A percentile compares a stretch with the other conserved stretches of the same genome.
These are phyloP conservation scores for Ogataea nonfermentans DNA, from an alignment of 805 yeast genomes.

Conservation along the genomic window DNA sequence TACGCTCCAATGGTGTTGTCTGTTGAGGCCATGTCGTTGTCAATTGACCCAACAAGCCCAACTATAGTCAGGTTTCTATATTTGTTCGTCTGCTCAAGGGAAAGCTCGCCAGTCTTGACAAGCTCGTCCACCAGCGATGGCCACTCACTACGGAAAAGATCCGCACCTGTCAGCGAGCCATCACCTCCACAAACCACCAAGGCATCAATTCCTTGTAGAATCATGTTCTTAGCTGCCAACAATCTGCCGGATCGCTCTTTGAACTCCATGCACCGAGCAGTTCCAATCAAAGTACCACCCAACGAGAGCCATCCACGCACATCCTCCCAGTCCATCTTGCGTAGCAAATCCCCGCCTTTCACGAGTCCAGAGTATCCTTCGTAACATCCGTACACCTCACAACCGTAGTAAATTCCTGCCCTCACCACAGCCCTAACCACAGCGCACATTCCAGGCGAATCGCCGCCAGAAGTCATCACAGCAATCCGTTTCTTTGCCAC, in stretches of 20 bases:
- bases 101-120: slow-evolving; percentile 50
- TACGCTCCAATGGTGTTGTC: slow-evolving; percentile 97
- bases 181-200: slow-evolving; percentile 98
- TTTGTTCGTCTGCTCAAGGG: slow-evolving; percentile 56
- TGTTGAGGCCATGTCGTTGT: slow-evolving; percentile 96
- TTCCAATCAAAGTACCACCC: slow-evolving; percentile 96
- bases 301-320: slow-evolving; percentile 90
- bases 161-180: slow-evolving; percentile 98
- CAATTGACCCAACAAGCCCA: slow-evolving; percentile 95
- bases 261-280: slow-evolving; percentile 89
- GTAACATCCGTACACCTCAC: slow-evolving; percentile 86
- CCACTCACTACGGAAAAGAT: slow-evolving; percentile 92
- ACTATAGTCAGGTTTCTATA: slow-evolving; percentile 78
- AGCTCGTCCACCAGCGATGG: slow-evolving; percentile 80
- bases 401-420: slow-evolving; percentile 80
- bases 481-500: slow-evolving; percentile 51
- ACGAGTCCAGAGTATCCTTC: slow-evolving; percentile 97
- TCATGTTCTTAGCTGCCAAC: slow-evolving; percentile 78
- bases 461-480: slow-evolving; percentile 98
- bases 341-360: slow-evolving; percentile 73
- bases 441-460: slow-evolving; percentile 98
- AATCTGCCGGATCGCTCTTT: slow-evolving; percentile 83
- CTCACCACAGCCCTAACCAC: slow-evolving; percentile 94
- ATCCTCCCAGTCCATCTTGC: slow-evolving; percentile 85
- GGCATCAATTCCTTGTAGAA: slow-evolving; percentile 88